These are phyloP conservation scores for Lizonia empirigonia DNA, from an alignment of 2,329 filamentous ascomycete species.

Conservation along the genomic window DNA sequence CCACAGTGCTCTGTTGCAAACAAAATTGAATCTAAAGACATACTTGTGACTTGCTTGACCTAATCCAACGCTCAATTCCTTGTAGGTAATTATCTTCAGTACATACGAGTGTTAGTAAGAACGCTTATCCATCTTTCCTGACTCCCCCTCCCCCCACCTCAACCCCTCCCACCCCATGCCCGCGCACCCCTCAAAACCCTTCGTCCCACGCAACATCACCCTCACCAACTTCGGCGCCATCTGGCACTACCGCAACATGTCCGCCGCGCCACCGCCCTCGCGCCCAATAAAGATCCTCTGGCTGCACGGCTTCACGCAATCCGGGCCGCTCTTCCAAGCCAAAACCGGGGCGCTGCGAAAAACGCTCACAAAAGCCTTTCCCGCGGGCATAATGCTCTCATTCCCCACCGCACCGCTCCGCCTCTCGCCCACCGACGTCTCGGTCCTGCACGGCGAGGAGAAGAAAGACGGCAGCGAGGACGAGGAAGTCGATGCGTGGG, in stretches of 20 bases:
- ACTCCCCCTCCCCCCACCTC: neutral
- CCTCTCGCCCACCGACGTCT: conserved; percentile 54
- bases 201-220: conserved; percentile 21
- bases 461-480: conserved; percentile 49
- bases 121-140: neutral
- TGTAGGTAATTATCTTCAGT: no score
- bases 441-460: conserved; percentile 53
- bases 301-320: conserved; percentile 83
- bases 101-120: no score
- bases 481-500: conserved; percentile 71
- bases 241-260: conserved; percentile 37
- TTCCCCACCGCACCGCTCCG: conserved; percentile 54
- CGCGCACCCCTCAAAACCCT: neutral
- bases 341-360: conserved; percentile 91
- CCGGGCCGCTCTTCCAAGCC: conserved; percentile 79
- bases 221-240: conserved; percentile 24
- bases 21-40: no score
- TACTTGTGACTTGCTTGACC: no score
- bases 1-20: no score
- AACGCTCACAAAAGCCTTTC: conserved; percentile 74
- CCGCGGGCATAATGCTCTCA: conserved; percentile 56
- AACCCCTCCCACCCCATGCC: neutral
- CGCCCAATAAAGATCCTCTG: conserved; percentile 55
- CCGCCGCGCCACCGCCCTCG: conserved; percentile 35
- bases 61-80: no score